A percentile compares a stretch with the other conserved stretches of the same genome.
Evolutionary conservation across 495 filamentous ascomycete species (phyloP).

Genomic region (Rhypophila decipiens): DNA sequence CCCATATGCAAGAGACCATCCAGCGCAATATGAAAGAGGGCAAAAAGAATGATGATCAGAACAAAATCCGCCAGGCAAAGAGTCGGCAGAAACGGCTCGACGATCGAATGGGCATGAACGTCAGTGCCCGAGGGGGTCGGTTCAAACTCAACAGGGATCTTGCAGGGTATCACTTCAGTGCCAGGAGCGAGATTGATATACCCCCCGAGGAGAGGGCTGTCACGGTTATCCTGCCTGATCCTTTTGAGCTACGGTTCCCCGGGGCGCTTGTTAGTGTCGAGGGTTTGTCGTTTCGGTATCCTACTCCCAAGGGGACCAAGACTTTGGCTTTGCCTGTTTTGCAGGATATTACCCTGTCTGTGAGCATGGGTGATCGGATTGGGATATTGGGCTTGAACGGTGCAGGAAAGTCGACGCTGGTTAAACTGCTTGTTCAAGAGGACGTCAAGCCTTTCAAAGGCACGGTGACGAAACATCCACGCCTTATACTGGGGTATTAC

Average conservation of each 20-base stretch:
- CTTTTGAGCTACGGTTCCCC: constrained; percentile 65
- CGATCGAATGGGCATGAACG: constrained; percentile 68
- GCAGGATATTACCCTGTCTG: constrained; percentile 54
- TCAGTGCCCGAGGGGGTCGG: constrained; percentile 58
- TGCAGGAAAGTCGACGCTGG: constrained; percentile 65
- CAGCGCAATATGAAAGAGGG: constrained; percentile 61
- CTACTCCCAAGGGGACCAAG: constrained; percentile 1
- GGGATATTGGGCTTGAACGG: constrained; percentile 71
- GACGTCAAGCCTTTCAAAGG: constrained; percentile 42
- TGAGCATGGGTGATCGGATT: constrained; percentile 63
- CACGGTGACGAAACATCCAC: constrained; percentile 54
- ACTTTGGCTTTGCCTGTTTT: constrained; percentile 23
- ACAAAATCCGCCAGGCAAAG: constrained; percentile 71
- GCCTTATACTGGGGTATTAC: constrained; percentile 64
- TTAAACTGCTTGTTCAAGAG: constrained; percentile 48
- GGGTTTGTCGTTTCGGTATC: constrained; percentile 55
- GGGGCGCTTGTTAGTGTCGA: constrained; percentile 66
- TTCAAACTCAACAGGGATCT: constrained; percentile 78
- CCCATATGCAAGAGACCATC: constrained; percentile 71
- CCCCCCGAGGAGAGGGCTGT: constrained; percentile 57
- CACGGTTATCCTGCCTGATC: constrained; percentile 50
- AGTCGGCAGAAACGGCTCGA: constrained; percentile 76
- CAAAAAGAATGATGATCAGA: constrained; percentile 67
- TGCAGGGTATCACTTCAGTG: constrained; percentile 48
- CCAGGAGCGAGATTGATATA: constrained; percentile 62